Conservation (phyloP, 495 filamentous ascomycete genomes). For the Jackrogersella multiformis region DNA sequence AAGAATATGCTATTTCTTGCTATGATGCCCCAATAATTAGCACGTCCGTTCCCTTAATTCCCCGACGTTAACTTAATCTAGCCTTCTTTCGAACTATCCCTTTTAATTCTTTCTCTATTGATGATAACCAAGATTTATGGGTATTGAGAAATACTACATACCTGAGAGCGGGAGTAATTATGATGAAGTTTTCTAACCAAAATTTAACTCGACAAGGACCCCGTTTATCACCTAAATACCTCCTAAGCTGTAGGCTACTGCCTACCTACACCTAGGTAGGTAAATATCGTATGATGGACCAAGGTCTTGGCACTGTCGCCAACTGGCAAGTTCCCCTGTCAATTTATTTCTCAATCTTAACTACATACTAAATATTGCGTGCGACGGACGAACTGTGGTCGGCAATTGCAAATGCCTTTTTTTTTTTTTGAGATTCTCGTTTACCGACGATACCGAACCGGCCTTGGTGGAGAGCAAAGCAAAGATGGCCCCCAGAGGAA, state of each 20-base stretch:
- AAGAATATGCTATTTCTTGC: no score
- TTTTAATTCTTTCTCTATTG: no score
- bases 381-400: slow-evolving; percentile 13
- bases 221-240: no score
- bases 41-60: no score
- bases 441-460: not conserved
- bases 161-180: not conserved
- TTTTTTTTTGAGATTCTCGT: not conserved
- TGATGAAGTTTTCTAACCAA: not conserved
- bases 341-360: not conserved
- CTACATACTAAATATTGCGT: not conserved
- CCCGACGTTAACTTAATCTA: no score
- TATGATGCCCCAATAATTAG: no score
- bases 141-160: no score
- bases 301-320: slow-evolving; percentile 3
- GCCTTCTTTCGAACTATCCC: no score
- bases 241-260: no score
- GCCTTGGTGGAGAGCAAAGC: not conserved
- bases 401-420: not conserved
- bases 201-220: not conserved
- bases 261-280: no score
- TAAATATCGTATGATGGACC: slow-evolving; percentile 25
- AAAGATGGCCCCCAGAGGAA: slow-evolving; percentile 29
- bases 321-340: slow-evolving; percentile 8
- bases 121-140: no score